Evolutionary conservation across 2,329 filamentous ascomycete genomes (phyloP), one percentile per base, ranked within the genome.

Genomic region (Pseudogymnoascus sp.): DNA sequence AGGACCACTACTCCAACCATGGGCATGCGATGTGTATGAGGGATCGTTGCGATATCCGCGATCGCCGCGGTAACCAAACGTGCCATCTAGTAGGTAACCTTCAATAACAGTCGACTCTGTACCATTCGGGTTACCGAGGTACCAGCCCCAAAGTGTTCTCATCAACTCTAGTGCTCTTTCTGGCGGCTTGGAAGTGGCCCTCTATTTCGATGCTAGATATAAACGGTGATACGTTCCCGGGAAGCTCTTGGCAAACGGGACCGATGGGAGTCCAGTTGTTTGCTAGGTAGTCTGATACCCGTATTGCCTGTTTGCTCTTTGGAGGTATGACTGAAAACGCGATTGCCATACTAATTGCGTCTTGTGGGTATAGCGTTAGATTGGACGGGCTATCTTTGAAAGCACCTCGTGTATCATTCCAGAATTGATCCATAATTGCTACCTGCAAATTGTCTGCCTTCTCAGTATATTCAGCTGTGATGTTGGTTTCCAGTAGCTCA

Each of bases 71-170:
- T 87, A 88, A 1, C 79, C 82, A 66, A 83, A 88, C 0, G 76
- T 80, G 2, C 83, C 83, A 66, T 87, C 78, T 0, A 71, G 71
- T 1, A 83, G 75, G 64, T 84, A 86, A 0, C 84, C 84, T 71
- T 87, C 85, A 26, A 86, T 78, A 19, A 83, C 78, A 0, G 85
- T 87, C 44, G 78, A 82, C 63, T 80, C 76, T 0, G 84, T 86
- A n/a, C 83, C 83, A 66, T 83, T 80, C 0, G 79, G 77, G 64
- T 85, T 79, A 64, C 80, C 76, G 15, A 84, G 73, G 67, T 86
- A 86, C 82, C 82, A 85, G 10, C 84, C 84, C 84, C 84, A 87
- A 60, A 76, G 78, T 8, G 74, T 74, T 5, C 83, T 79, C 33
- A 87, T 81, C 15, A 87, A 77, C 10, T 82, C 76, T 0, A 87